phyloP scores from a whole-genome alignment of 2,329 filamentous ascomycete genomes.

The Venturia nashicola region DNA sequence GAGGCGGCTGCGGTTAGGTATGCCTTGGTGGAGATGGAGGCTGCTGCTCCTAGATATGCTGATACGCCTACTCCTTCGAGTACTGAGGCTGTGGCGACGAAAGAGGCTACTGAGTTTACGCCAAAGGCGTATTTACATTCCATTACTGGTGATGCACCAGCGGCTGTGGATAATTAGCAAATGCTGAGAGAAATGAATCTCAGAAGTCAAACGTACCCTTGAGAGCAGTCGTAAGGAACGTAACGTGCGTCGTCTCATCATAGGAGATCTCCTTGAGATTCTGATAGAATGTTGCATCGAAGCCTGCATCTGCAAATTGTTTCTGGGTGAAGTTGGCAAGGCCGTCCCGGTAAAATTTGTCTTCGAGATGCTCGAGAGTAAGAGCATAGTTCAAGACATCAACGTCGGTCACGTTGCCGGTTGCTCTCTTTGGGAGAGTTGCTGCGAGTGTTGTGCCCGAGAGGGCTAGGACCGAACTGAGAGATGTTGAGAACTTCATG shows the following conservation, averaged over 20 bases:
- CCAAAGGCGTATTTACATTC: conserved; percentile 47
- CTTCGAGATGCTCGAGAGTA: conserved; percentile 41
- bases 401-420: background rate
- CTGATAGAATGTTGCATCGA: conserved; percentile 38
- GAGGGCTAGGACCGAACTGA: background rate
- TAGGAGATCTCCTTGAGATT: conserved; percentile 43
- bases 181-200: background rate
- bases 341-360: conserved; percentile 49
- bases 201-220: conserved; percentile 12
- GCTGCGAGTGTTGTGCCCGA: background rate
- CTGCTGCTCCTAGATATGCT: conserved; percentile 51
- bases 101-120: conserved; percentile 33
- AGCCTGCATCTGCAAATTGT: conserved; percentile 42
- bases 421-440: background rate
- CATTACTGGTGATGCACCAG: conserved; percentile 38
- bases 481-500: background rate
- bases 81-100: conserved; percentile 40
- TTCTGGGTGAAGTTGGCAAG: conserved; percentile 43
- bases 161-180: conserved; percentile 15
- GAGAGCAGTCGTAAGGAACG: conserved; percentile 38
- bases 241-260: conserved; percentile 48
- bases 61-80: conserved; percentile 46
- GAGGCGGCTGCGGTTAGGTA: conserved; percentile 50
- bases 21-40: conserved; percentile 41
- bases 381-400: conserved; percentile 30